phyloP scores from a whole-genome alignment of 805 yeast species.

The Yarrowia sp. region DNA sequence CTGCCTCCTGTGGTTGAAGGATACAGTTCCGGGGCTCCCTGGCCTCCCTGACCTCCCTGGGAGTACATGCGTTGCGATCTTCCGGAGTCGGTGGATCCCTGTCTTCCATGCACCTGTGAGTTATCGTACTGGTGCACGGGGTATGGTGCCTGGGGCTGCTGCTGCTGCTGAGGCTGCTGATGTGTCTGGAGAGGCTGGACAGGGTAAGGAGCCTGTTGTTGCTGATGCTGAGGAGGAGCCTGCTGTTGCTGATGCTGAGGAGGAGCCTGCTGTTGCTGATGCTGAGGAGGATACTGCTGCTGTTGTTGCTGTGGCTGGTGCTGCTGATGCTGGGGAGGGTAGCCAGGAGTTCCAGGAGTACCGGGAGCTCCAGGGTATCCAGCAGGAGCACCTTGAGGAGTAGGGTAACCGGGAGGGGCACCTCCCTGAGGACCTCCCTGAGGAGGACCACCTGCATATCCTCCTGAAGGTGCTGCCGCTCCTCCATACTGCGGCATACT shows the following conservation, averaged over 20 bases:
- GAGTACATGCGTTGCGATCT: neutral
- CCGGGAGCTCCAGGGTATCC: neutral
- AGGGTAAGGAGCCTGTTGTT: conserved; percentile 4
- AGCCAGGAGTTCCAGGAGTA: neutral
- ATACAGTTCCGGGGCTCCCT: neutral
- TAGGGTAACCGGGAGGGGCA: neutral
- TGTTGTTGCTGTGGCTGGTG: neutral
- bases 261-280: neutral
- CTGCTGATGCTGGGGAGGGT: neutral
- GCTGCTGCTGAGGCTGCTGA: neutral
- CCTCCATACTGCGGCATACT: conserved; percentile 33
- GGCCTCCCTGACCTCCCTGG: conserved; percentile 7
- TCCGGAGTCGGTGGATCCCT: conserved; percentile 9
- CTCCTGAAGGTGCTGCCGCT: neutral
- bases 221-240: neutral
- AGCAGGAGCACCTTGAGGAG: neutral
- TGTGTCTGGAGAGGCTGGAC: conserved; percentile 8
- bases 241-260: neutral
- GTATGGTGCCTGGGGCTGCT: neutral
- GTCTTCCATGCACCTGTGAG: neutral
- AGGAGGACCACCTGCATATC: neutral
- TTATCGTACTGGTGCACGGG: neutral
- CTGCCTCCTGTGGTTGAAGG: neutral
- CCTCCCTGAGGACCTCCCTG: no score
- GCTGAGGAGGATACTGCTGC: neutral